phyloP scores from a whole-genome alignment of 371 early-diverging fungal species.

The Dinochytrium kinnereticum region DNA sequence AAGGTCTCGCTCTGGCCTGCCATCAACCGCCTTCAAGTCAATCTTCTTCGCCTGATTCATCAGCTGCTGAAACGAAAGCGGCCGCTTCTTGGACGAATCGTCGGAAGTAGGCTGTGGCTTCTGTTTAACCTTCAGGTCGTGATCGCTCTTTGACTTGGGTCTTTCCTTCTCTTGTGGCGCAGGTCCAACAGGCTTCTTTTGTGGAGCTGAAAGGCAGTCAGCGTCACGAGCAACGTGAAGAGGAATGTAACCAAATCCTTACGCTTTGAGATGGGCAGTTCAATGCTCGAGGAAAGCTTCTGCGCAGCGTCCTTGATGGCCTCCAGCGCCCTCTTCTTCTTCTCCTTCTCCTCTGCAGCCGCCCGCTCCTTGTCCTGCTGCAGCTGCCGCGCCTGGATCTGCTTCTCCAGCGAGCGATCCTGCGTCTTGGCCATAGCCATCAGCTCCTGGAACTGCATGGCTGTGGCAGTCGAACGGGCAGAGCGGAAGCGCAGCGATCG shows the following conservation, averaged over 20 bases:
- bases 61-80: neutral
- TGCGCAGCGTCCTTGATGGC: neutral
- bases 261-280: too few relatives aligned
- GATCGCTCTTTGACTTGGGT: too few relatives aligned
- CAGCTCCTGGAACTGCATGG: conserved; percentile 3
- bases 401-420: conserved; percentile 7
- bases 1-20: neutral
- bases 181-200: too few relatives aligned
- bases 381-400: neutral
- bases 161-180: too few relatives aligned
- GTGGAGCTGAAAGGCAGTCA: too few relatives aligned
- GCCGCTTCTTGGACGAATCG: too few relatives aligned
- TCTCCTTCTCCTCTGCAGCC: neutral
- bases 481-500: too few relatives aligned
- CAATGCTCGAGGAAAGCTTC: neutral
- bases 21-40: neutral
- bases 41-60: conserved; percentile 10
- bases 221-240: too few relatives aligned
- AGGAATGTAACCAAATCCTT: too few relatives aligned
- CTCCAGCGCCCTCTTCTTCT: neutral
- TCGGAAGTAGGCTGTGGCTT: too few relatives aligned
- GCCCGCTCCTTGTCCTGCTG: neutral
- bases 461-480: too few relatives aligned
- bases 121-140: too few relatives aligned
- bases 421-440: conserved; percentile 11